These are phyloP conservation scores for Hyaloscypha variabilis DNA, from an alignment of 495 filamentous ascomycete genomes.

Conservation along the genomic window DNA sequence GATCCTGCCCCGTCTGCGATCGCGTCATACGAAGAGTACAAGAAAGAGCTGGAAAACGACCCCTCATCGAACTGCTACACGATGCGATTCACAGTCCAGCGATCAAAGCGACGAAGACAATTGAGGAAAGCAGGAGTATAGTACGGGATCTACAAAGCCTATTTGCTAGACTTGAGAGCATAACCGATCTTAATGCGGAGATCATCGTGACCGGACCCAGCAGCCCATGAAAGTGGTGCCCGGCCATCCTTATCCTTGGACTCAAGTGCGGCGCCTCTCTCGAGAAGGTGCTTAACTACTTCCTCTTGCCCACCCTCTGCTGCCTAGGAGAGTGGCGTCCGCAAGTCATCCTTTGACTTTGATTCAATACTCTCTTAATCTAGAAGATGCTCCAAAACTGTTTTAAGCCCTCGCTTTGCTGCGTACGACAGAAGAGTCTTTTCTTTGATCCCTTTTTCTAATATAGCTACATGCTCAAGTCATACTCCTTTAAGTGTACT, in stretches of 20 bases:
- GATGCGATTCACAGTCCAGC: background rate
- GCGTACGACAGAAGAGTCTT: conserved; percentile 34
- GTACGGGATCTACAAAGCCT: background rate
- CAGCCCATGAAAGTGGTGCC: conserved; percentile 8
- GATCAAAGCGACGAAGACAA: conserved; percentile 1
- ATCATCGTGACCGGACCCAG: conserved; percentile 17
- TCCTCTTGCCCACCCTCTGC: too few species aligned
- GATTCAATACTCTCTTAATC: background rate
- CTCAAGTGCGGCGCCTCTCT: too few species aligned
- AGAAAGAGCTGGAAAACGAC: conserved; percentile 6
- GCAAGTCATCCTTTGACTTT: background rate
- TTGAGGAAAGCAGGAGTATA: background rate
- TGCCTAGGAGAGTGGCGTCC: too few species aligned
- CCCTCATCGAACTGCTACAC: background rate
- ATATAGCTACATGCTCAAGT: conserved; percentile 16
- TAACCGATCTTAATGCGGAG: background rate
- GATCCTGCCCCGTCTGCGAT: background rate
- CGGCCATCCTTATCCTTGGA: conserved; percentile 4
- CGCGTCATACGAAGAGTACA: background rate
- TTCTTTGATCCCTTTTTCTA: conserved; percentile 8
- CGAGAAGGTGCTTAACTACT: too few species aligned
- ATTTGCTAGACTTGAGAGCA: conserved; percentile 6
- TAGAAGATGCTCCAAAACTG: conserved; percentile 6
- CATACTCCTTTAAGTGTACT: background rate
- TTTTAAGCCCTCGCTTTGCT: conserved; percentile 16